These are phyloP conservation scores for Fraxinus nigra DNA, from an alignment of 305 asterid genomes.

Conservation along the genomic window DNA sequence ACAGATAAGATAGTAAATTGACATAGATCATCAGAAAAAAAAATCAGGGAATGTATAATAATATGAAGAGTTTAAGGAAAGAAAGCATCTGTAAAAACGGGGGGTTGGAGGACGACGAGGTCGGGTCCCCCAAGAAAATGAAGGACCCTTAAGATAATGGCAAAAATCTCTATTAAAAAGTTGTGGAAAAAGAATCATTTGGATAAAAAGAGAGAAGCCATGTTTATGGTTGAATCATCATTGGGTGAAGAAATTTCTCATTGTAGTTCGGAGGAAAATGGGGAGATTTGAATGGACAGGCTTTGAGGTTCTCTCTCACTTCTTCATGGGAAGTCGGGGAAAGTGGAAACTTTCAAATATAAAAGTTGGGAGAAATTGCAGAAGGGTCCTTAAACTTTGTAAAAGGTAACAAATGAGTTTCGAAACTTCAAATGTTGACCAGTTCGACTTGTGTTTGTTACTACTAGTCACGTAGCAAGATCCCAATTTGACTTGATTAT, in stretches of 20 bases:
- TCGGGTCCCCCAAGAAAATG: conserved; percentile 7
- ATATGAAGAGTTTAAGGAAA: not conserved
- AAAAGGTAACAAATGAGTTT: not conserved
- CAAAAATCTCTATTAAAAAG: not conserved
- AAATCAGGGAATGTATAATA: not conserved
- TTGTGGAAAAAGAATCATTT: not conserved
- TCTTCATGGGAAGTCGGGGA: not conserved
- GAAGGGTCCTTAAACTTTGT: not conserved
- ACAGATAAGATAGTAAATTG: not conserved
- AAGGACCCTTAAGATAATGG: conserved; percentile 12
- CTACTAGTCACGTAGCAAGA: not conserved
- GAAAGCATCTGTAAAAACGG: not conserved
- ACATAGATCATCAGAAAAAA: not conserved
- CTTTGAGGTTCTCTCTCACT: not conserved
- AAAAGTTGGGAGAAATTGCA: not conserved
- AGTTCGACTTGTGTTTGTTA: not conserved
- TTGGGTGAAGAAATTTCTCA: not conserved
- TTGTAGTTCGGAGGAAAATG: not conserved
- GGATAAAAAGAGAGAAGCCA: not conserved
- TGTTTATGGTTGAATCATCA: not conserved
- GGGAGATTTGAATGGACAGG: not conserved
- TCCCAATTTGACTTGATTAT: not conserved
- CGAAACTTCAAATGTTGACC: not conserved
- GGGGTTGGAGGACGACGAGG: not conserved
- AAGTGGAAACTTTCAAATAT: not conserved